Conservation (phyloP, 495 filamentous ascomycete genomes). For the Darksidea phi region DNA sequence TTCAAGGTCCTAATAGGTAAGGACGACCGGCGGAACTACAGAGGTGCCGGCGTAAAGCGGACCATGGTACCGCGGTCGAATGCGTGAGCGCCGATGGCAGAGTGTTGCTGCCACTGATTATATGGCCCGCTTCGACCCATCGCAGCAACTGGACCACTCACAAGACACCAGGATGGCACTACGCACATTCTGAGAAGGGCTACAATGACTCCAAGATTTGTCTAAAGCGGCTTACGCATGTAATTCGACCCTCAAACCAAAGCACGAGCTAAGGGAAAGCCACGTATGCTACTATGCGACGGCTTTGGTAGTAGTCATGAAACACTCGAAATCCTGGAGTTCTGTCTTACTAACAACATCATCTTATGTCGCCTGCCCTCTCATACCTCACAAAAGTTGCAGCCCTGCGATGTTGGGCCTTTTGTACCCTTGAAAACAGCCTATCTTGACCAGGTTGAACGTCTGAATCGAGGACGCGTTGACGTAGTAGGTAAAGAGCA, state of each 20-base stretch:
- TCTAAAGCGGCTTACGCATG: too few species aligned
- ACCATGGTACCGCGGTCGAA: too few species aligned
- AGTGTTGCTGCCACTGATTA: too few species aligned
- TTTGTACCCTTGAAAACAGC: slow-evolving; percentile 11
- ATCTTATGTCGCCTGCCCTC: slow-evolving; percentile 8
- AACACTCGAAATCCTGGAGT: slow-evolving; percentile 11
- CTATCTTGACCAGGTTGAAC: slow-evolving; percentile 7
- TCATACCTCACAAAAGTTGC: slow-evolving; percentile 4
- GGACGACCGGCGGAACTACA: too few species aligned
- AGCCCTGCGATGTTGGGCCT: slow-evolving; percentile 1
- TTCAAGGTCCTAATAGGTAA: too few species aligned
- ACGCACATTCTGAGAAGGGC: too few species aligned
- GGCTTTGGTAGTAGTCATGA: slow-evolving; percentile 10
- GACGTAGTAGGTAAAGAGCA: slow-evolving; percentile 9
- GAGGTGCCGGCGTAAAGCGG: too few species aligned
- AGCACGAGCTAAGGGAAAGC: slow-evolving; percentile 5
- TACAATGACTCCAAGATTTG: too few species aligned
- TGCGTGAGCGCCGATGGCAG: too few species aligned
- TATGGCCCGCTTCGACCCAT: too few species aligned
- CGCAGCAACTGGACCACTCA: too few species aligned
- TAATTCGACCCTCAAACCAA: slow-evolving; percentile 9
- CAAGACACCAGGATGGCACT: too few species aligned
- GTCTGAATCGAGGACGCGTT: slow-evolving; percentile 5
- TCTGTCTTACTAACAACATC: slow-evolving; percentile 1
- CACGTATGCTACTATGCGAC: slow-evolving; percentile 7